Evolutionary conservation across 2,329 filamentous ascomycete genomes (phyloP), one percentile per base, ranked within the genome.

Genomic region (Pseudogymnoascus sp.): DNA sequence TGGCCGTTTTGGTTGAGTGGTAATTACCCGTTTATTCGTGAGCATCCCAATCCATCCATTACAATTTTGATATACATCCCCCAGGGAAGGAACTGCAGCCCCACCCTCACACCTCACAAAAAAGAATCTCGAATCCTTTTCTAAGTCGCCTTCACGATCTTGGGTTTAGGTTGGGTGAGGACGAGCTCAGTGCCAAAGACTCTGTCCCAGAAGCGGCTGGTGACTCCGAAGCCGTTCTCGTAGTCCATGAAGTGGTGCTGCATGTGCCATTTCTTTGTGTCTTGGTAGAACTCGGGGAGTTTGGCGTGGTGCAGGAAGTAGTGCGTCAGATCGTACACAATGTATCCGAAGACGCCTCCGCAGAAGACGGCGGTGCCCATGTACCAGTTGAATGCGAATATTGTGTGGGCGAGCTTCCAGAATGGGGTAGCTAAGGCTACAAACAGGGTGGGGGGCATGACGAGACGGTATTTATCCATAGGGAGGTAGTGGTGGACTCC

Each of bases 281-380:
- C 81, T 76, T 90, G 90, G 79, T 95, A 97, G 83, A 91, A 96
- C 1, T 87, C 78, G 14, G 94, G 94, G 2, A 99, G 85, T 70
- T 91, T 95, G 77, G 89, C 85, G 78, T 99, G 94, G 75, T 99
- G 94, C 39, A 99, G 83, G 82, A 99, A 99, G 81, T 97, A 99
- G 76, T 99, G 94, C 1, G 94, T 99, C 79, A 97, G 72, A 74
- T 99, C 94, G 78, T 99, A 99, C 80, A 89, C 92, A 66, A 97
- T 83, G 74, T 99, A 99, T 63, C 94, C 94, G 70, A 96, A 96
- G 66, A 99, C 87, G 65, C 92, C 94, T 59, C 94, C 94, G 70
- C 87, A 93, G 79, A 83, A 99, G 3, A 91, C 88, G 21, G 87
- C 84, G 0, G 87, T 84, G 4, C 86, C 94, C 8, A 88, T 83